phyloP scores from a whole-genome alignment of 106 monocot genomes.

The Narthecium ossifragum region DNA sequence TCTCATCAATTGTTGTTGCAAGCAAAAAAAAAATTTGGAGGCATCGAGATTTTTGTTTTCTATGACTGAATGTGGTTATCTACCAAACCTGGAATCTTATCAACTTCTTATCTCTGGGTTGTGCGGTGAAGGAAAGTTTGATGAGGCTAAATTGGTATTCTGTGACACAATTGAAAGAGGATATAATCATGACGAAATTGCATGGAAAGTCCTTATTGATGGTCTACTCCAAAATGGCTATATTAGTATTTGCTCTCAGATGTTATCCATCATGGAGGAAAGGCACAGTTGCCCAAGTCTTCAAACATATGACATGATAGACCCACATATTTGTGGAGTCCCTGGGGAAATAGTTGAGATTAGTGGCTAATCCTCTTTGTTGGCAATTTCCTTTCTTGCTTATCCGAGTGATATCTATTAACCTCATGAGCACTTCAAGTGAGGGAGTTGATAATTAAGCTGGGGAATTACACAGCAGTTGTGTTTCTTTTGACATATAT shows the following conservation, averaged over 20 bases:
- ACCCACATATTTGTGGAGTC: no score
- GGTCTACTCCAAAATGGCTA: slow-evolving; percentile 18
- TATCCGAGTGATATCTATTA: no score
- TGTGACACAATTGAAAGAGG: slow-evolving; percentile 10
- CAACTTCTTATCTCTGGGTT: slow-evolving; percentile 16
- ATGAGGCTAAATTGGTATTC: slow-evolving; percentile 19
- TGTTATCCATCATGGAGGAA: slow-evolving; percentile 20
- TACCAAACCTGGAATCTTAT: slow-evolving; percentile 10
- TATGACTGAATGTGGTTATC: slow-evolving; percentile 19
- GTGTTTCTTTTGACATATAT: no score
- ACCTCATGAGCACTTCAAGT: no score
- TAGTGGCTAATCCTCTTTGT: no score
- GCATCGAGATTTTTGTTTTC: slow-evolving; percentile 7
- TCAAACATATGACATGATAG: slow-evolving; percentile 16
- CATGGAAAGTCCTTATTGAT: slow-evolving; percentile 26
- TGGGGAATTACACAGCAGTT: no score
- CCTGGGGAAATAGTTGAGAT: no score
- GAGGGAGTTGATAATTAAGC: no score
- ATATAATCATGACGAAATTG: slow-evolving; percentile 21
- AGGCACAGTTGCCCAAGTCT: slow-evolving; percentile 14
- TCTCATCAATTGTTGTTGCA: slow-evolving; percentile 10
- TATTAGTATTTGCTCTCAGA: slow-evolving; percentile 10
- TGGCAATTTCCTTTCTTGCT: no score
- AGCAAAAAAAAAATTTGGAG: slow-evolving; percentile 1
- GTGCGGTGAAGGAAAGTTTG: slow-evolving; percentile 21